Evolutionary conservation across 352 stramenopile species (phyloP), one percentile per base, ranked within the genome.

Genomic region (Pythium phragmiticola): DNA sequence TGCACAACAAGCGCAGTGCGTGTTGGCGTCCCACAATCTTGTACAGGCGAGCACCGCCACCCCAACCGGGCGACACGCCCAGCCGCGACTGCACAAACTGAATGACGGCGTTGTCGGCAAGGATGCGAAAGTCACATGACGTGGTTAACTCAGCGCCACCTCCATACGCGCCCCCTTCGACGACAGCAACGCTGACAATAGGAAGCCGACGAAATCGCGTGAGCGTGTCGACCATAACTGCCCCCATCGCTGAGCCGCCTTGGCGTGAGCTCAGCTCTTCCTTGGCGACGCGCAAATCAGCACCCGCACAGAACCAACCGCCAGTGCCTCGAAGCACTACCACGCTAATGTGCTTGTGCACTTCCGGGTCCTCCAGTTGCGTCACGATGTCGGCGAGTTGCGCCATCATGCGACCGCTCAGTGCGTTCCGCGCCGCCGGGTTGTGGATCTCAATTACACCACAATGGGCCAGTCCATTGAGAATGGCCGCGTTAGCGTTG

Each of bases 341-440:
- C 0, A 77, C 72, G 43, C 78, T 90, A n/a, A 97, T 75, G 21
- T 78, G 57, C 9, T 63, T 45, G 45, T 88, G 72, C 39, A 89
- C 76, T 17, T 74, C 46, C 1, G 75, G 68, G 37, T 82, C 60
- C 57, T 94, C 85, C 19, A 95, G 65, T n/a, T 73, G 11, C 12
- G 72, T 57, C 30, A 96, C 79, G 21, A 86, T 69, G 50, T 95
- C 83, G 0, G 75, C 74, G 36, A 97, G 75, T 57, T 97, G 71
- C 7, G 84, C 83, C 87, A 97, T 97, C 87, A 97, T 97, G 23
- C 82, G 89, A 37, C 87, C 89, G 53, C 79, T 93, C 36, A 97
- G 68, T 13, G 87, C 82, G 51, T 93, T 94, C 42, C 83, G 69
- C 7, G 77, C 80, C 12, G 76, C 69, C 39, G 81, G 77, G 60